Conservation (phyloP, 2,329 filamentous ascomycete species). For the Claviceps africana region DNA sequence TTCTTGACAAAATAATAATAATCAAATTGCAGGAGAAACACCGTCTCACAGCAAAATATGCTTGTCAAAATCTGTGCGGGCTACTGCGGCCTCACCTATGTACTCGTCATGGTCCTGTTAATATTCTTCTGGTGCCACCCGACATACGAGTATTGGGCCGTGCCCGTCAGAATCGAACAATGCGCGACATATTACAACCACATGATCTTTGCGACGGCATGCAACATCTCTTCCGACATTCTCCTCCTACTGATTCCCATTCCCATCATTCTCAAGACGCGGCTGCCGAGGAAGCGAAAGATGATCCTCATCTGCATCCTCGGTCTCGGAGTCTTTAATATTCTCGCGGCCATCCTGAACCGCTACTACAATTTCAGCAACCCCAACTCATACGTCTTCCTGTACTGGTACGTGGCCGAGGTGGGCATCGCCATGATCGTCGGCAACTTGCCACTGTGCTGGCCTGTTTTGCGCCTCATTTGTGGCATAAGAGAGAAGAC, state of each 20-base stretch:
- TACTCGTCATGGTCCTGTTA: conserved; percentile 36
- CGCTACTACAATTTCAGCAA: conserved; percentile 47
- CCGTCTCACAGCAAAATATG: conserved; percentile 18
- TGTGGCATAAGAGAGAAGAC: conserved; percentile 12
- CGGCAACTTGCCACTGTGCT: conserved; percentile 46
- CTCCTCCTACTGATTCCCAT: conserved; percentile 31
- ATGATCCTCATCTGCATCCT: conserved; percentile 40
- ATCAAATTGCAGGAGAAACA: conserved; percentile 14
- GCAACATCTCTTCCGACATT: conserved; percentile 33
- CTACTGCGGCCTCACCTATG: conserved; percentile 30
- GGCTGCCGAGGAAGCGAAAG: conserved; percentile 30
- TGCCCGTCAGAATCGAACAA: conserved; percentile 28
- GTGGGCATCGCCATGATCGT: conserved; percentile 45
- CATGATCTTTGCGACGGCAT: conserved; percentile 31
- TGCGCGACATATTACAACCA: conserved; percentile 33
- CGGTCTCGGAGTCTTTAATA: conserved; percentile 38
- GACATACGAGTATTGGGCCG: conserved; percentile 36
- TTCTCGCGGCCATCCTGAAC: conserved; percentile 44
- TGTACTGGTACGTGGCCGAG: conserved; percentile 48
- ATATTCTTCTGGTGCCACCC: conserved; percentile 40
- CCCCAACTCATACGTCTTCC: conserved; percentile 40
- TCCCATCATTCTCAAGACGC: conserved; percentile 27
- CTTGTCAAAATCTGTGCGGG: conserved; percentile 27
- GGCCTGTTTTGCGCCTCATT: conserved; percentile 38
- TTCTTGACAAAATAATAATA: neutral